A percentile compares a stretch with the other conserved stretches of the same genome.
phyloP scores from a whole-genome alignment of 2,329 filamentous ascomycete species.

The Colletotrichum sublineola region DNA sequence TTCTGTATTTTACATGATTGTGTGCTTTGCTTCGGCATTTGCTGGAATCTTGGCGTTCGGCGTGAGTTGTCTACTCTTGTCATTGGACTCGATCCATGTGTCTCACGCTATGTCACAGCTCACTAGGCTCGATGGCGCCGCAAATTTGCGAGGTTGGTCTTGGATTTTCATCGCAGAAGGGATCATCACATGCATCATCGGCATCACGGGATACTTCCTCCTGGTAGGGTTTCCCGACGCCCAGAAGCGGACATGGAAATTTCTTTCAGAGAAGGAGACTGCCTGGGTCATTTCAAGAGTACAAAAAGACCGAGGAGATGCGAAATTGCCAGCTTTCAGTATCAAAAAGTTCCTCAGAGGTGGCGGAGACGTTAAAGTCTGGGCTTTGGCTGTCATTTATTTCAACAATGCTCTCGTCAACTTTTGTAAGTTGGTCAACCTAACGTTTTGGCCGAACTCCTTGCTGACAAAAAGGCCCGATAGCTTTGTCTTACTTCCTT shows the following conservation, averaged over 20 bases:
- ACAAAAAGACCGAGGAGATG: slow-evolving; percentile 73
- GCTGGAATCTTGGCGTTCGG: slow-evolving; percentile 45
- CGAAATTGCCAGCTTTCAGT: slow-evolving; percentile 75
- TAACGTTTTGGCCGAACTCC: neutral
- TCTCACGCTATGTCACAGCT: slow-evolving; percentile 2
- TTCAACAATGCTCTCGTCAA: slow-evolving; percentile 44
- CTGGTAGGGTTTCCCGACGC: slow-evolving; percentile 84
- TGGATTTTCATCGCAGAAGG: slow-evolving; percentile 78
- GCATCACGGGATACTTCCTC: slow-evolving; percentile 66
- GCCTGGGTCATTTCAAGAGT: slow-evolving; percentile 76
- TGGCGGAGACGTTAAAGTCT: slow-evolving; percentile 82
- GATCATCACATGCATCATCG: slow-evolving; percentile 59
- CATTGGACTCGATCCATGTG: slow-evolving; percentile 39
- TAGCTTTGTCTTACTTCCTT: slow-evolving; percentile 65
- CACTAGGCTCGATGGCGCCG: slow-evolving; percentile 65
- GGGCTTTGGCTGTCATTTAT: slow-evolving; percentile 60
- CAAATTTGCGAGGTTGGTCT: slow-evolving; percentile 65
- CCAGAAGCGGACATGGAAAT: slow-evolving; percentile 61
- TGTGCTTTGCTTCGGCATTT: slow-evolving; percentile 46
- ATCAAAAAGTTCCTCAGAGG: slow-evolving; percentile 77
- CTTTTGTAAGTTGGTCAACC: slow-evolving; percentile 21
- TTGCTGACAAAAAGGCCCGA: slow-evolving; percentile 52
- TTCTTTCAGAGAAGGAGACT: slow-evolving; percentile 76
- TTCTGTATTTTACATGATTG: slow-evolving; percentile 47
- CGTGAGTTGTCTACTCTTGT: slow-evolving; percentile 46